Conservation (phyloP, 108 stramenopile genomes). For the Stephanodiscus triporus region DNA sequence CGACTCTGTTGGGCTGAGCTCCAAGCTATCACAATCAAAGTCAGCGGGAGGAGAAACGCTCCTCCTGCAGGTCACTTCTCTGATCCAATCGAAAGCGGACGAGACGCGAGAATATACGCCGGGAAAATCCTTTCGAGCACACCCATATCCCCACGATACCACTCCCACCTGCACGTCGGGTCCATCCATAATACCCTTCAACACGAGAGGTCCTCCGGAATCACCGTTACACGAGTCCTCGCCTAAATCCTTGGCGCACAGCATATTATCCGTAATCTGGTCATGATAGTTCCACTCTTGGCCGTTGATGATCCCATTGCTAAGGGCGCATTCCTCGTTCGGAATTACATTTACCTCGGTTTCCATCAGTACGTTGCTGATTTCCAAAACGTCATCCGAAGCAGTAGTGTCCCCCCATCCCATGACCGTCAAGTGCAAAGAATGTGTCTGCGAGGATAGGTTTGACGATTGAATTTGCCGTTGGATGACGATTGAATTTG, state of each 20-base stretch:
- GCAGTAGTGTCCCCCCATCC: constrained; percentile 19
- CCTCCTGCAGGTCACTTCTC: constrained; percentile 36
- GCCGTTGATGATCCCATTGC: constrained; percentile 2
- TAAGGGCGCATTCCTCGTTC: constrained; percentile 24
- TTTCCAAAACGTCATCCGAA: background rate
- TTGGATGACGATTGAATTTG: too few relatives aligned
- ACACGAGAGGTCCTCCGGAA: constrained; percentile 51
- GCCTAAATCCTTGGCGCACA: constrained; percentile 40
- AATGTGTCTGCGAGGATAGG: background rate
- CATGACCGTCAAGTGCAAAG: background rate
- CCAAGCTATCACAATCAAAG: constrained; percentile 39
- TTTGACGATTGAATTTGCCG: background rate
- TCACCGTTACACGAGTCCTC: constrained; percentile 57
- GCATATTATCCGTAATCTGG: constrained; percentile 45
- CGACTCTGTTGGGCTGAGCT: background rate
- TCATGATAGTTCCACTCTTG: constrained; percentile 22
- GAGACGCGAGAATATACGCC: constrained; percentile 60
- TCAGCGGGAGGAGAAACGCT: constrained; percentile 45
- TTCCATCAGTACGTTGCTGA: background rate
- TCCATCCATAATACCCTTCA: background rate
- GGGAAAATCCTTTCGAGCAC: constrained; percentile 45
- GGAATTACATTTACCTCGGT: constrained; percentile 19
- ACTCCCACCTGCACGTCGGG: constrained; percentile 48
- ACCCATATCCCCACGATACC: constrained; percentile 55
- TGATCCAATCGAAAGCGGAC: constrained; percentile 43